phyloP scores from a whole-genome alignment of 495 filamentous ascomycete species.

The Neurospora sp. region DNA sequence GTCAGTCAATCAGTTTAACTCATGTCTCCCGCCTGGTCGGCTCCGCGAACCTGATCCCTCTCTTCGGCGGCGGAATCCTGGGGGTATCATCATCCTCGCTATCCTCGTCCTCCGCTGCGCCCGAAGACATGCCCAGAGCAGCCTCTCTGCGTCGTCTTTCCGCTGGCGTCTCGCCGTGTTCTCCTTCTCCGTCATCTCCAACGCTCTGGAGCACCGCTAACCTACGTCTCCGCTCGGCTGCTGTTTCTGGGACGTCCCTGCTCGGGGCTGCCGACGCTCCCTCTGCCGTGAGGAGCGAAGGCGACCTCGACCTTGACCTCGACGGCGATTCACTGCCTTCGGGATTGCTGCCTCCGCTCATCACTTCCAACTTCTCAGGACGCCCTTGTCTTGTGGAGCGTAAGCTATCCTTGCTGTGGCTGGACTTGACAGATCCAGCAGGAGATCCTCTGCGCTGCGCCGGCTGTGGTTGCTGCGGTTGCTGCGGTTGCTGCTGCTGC shows the following conservation, averaged over 20 bases:
- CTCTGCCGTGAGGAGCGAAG: constrained; percentile 2
- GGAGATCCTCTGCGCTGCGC: background rate
- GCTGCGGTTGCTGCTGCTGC: constrained; percentile 3
- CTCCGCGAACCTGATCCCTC: constrained; percentile 39
- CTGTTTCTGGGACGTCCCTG: constrained; percentile 25
- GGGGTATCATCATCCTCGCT: constrained; percentile 53
- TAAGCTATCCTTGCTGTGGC: background rate
- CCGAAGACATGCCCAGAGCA: constrained; percentile 56
- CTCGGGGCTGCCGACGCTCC: constrained; percentile 6
- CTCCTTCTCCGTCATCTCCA: constrained; percentile 21
- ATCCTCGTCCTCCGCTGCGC: constrained; percentile 46
- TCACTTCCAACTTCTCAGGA: constrained; percentile 3
- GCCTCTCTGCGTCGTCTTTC: constrained; percentile 76
- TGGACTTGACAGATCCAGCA: background rate
- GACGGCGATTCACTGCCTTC: constrained; percentile 9
- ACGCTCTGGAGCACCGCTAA: constrained; percentile 28
- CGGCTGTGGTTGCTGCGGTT: background rate
- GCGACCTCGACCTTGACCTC: constrained; percentile 1
- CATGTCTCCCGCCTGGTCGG: constrained; percentile 15
- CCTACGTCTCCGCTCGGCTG: constrained; percentile 31
- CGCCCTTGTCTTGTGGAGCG: constrained; percentile 1
- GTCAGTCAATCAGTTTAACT: background rate
- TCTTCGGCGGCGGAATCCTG: constrained; percentile 30
- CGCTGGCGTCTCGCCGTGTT: constrained; percentile 65
- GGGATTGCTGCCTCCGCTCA: constrained; percentile 12